A percentile compares a stretch with the other conserved stretches of the same genome.
These are phyloP conservation scores for Eustoma russellianum DNA, from an alignment of 257 asterid genomes.

Conservation along the genomic window DNA sequence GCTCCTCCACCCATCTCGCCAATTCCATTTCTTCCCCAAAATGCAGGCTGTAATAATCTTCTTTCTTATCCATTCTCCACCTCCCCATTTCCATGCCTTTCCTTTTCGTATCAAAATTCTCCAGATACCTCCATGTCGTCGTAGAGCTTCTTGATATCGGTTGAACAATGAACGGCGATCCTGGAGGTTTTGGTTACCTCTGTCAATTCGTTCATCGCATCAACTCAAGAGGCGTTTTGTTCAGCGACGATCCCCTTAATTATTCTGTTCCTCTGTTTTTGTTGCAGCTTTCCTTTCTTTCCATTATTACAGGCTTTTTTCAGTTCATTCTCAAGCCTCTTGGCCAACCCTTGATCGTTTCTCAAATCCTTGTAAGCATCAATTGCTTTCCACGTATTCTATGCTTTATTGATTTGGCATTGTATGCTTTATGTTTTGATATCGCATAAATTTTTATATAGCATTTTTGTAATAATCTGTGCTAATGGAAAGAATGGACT, in stretches of 20 bases:
- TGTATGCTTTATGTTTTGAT: not conserved
- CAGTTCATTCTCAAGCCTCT: constrained; percentile 46
- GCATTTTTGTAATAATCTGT: not conserved
- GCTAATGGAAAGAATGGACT: too few species aligned
- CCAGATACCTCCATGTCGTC: not conserved
- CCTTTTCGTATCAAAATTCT: not conserved
- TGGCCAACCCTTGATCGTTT: constrained; percentile 55
- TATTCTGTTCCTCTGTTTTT: constrained; percentile 40
- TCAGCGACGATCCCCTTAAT: constrained; percentile 30
- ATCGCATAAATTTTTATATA: not conserved
- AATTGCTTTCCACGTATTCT: not conserved
- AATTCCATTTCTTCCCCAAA: not conserved
- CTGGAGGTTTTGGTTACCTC: constrained; percentile 4
- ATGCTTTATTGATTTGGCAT: not conserved
- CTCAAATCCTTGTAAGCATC: constrained; percentile 57
- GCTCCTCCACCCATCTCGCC: constrained; percentile 19
- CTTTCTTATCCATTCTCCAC: not conserved
- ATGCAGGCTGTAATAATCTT: not conserved
- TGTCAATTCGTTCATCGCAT: constrained; percentile 33
- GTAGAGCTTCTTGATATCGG: not conserved
- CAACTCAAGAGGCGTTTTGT: constrained; percentile 35
- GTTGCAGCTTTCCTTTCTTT: constrained; percentile 47
- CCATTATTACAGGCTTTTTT: constrained; percentile 35
- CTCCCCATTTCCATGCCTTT: not conserved
- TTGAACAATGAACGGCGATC: constrained; percentile 1